Evolutionary conservation across 2,329 filamentous ascomycete species (phyloP), one percentile per base, ranked within the genome.

Genomic region (Neonectria punicea): DNA sequence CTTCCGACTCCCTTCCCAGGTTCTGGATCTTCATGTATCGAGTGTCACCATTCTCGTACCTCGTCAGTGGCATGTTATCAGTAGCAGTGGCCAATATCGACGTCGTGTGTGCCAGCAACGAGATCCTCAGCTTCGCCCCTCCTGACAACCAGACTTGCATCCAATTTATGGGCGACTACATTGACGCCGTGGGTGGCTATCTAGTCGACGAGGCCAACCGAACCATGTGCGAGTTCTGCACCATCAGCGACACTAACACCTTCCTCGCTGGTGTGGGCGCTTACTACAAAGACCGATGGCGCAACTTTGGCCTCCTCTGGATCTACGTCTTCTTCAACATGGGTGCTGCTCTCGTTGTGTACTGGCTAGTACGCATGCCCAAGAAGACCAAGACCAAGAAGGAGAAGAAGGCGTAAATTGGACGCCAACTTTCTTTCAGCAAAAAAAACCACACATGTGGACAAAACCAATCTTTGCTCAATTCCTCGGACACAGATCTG

Each of bases 21-120:
- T 86, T 87, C 69, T 80, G 73, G 73, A 73, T 63, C 25, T 73
- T 75, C 20, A 73, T 75, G 76, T 94, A 95, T 80, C 88, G 91
- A 54, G 81, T 94, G 44, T 93, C 90, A 0, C 93, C 94, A 0
- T 92, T 97, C 73, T 94, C 92, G 0, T 97, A 97, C 76, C 81
- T 96, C 28, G 88, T 96, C 34, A 86, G 86, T 30, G 92, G 90
- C 39, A 89, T 97, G 83, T 79, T 95, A 3, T 86, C 90, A 0
- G 87, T 87, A 1, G 92, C 87, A 8, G 82, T 97, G 9, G 91
- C 92, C 49, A 90, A 91, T 74, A 87, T 87, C 1, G 58, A 79
- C 0, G 89, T 96, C 46, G 69, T 76, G 0, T 97, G 94, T 78
- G 88, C 92, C 0, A 70, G 76, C 20, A 92, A 92, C 75, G 94